A percentile compares a stretch with the other conserved stretches of the same genome.
Conservation (phyloP, 768 basidiomycete species). For the Pleurotus citrinopileatus region DNA sequence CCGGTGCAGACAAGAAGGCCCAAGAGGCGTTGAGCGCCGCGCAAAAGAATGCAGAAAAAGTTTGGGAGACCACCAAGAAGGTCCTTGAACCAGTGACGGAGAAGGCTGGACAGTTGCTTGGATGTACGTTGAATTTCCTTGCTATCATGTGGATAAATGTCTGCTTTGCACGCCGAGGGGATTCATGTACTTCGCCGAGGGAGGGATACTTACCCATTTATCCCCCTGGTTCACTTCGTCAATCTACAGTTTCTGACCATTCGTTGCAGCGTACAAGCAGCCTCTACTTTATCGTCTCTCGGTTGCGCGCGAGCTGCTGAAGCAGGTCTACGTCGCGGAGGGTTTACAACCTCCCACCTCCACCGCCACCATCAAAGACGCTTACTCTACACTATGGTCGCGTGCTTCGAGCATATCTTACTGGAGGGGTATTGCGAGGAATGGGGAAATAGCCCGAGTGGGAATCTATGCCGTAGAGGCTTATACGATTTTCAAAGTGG, state of each 20-base stretch:
- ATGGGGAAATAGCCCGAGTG: conserved; percentile 66
- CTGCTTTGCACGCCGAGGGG: no score
- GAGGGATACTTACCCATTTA: no score
- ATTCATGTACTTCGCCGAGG: no score
- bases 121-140: conserved; percentile 36
- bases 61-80: conserved; percentile 48
- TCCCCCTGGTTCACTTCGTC: no score
- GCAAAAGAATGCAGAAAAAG: conserved; percentile 54
- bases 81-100: conserved; percentile 45
- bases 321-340: conserved; percentile 73
- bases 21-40: conserved; percentile 61
- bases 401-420: conserved; percentile 56
- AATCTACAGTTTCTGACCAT: conserved; percentile 4
- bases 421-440: conserved; percentile 56
- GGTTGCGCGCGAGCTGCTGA: conserved; percentile 71
- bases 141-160: no score
- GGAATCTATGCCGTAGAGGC: conserved; percentile 82
- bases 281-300: conserved; percentile 77
- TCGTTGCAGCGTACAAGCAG: conserved; percentile 59
- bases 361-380: conserved; percentile 46
- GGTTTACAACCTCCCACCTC: conserved; percentile 68
- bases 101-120: conserved; percentile 55
- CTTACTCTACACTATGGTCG: conserved; percentile 64
- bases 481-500: conserved; percentile 85
- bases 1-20: conserved; percentile 52